Base-by-base conservation (phyloP, 2,329 filamentous ascomycete species). In the Fusarium bactridioides region DNA sequence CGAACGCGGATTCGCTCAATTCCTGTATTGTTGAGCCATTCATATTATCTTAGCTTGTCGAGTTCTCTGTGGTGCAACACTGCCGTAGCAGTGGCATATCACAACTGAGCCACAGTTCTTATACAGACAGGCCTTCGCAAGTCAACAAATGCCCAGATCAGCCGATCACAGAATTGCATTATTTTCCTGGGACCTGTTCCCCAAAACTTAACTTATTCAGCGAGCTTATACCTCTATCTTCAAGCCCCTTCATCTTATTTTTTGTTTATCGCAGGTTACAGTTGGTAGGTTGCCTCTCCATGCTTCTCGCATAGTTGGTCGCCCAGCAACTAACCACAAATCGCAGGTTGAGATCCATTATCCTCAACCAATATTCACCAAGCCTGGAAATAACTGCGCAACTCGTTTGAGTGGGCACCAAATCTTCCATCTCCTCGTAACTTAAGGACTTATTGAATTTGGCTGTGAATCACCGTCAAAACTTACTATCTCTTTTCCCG, bases 311-410 rank as follows among this genome's bases (percentile, higher is more conserved):
- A 44, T 56, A 44, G 31, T 48, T 25, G 55, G 69, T 72, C 69
- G 69, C 69, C 70, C 69, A 67, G 69, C 70, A 72, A 73, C 68
- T 65, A 55, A 65, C 64, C 29, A 48, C 35, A 53, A 54, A 58
- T 64, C 41, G 25, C 64, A 65, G 41, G n/a, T 33, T 37, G 54
- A 57, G 41, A 29, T 38, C 43, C 37, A 18, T 35, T 48, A n/a
- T 51, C 40, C 35, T 48, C 53, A 38, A 54, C 53, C 48, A 61
- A 53, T 41, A 58, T 55, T 54, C 37, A 51, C 45, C 25, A 44
- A 31, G 27, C 23, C 47, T 33, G 31, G 54, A 60, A 33, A 71
- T 21, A 72, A 41, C 40, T 31, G 21, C 31, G 44, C 27, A 53
- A 54, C 38, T 71, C 40, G n/a, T 54, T 25, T 29, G 21, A 21